Evolutionary conservation across 148 eudicot genomes (phyloP).

Genomic region (Rhododendron vialii): DNA sequence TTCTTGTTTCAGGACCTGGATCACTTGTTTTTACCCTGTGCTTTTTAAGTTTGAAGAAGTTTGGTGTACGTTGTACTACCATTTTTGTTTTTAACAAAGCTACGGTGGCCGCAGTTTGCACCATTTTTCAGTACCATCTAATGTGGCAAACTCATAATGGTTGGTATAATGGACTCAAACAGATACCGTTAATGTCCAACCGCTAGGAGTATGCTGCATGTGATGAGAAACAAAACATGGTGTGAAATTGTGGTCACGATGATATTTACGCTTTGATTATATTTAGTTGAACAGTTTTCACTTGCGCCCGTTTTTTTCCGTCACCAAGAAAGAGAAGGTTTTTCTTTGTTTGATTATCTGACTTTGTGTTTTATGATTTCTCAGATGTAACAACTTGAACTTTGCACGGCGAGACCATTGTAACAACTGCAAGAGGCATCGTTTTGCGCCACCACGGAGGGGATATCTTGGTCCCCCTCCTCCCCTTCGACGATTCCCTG

Average conservation of each 20-base stretch:
- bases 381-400: conserved; percentile 83
- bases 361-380: conserved; percentile 4
- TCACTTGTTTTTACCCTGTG: neutral
- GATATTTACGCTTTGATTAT: neutral
- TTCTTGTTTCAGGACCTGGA: neutral
- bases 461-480: conserved; percentile 74
- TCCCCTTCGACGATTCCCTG: conserved; percentile 60
- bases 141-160: neutral
- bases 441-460: conserved; percentile 62
- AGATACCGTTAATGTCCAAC: neutral
- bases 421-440: conserved; percentile 74
- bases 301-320: neutral
- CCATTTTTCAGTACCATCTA: neutral
- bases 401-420: conserved; percentile 89
- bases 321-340: neutral
- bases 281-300: neutral
- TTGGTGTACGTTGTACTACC: neutral
- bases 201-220: neutral
- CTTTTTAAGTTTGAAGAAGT: neutral
- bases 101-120: neutral
- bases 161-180: neutral
- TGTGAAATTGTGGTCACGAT: neutral
- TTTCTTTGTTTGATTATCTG: neutral
- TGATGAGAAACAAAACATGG: neutral
- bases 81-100: neutral